Evolutionary conservation across 2,329 filamentous ascomycete species (phyloP).

Genomic region (Nannizziopsis arthrosporioides): DNA sequence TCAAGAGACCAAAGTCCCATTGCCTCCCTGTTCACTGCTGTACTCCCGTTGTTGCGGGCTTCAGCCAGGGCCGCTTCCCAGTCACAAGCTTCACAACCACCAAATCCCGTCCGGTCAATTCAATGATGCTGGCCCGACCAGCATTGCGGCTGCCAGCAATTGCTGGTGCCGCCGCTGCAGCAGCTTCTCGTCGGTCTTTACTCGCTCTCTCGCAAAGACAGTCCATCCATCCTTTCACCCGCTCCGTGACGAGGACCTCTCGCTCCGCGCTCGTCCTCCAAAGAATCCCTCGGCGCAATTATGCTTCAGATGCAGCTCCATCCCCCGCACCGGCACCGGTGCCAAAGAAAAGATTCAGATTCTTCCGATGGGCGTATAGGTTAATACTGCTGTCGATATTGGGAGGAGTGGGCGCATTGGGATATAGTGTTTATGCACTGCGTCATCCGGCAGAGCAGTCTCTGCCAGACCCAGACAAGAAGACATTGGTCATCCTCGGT

Average conservation of each 20-base stretch:
- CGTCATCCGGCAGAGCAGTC: conserved; percentile 71
- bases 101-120: conserved; percentile 3
- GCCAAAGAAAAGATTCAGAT: conserved; percentile 51
- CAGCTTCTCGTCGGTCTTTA: conserved; percentile 9
- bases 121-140: conserved; percentile 13
- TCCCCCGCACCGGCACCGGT: conserved; percentile 25
- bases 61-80: too few species aligned
- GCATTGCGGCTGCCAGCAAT: conserved; percentile 5
- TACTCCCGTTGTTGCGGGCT: too few species aligned
- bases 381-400: conserved; percentile 64
- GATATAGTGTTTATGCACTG: conserved; percentile 71
- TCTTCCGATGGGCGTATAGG: conserved; percentile 73
- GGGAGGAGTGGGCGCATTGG: conserved; percentile 57
- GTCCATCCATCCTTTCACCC: conserved; percentile 4
- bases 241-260: not conserved
- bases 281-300: conserved; percentile 29
- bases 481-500: conserved; percentile 94
- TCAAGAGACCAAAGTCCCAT: too few species aligned
- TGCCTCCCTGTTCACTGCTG: too few species aligned
- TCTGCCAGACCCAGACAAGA: conserved; percentile 74
- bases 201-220: conserved; percentile 8
- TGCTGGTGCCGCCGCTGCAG: not conserved
- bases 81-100: too few species aligned
- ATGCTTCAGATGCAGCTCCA: conserved; percentile 34
- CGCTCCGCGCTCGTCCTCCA: not conserved